These are phyloP conservation scores for Ochromonas danica DNA, from an alignment of 108 stramenopile genomes.

Conservation along the genomic window DNA sequence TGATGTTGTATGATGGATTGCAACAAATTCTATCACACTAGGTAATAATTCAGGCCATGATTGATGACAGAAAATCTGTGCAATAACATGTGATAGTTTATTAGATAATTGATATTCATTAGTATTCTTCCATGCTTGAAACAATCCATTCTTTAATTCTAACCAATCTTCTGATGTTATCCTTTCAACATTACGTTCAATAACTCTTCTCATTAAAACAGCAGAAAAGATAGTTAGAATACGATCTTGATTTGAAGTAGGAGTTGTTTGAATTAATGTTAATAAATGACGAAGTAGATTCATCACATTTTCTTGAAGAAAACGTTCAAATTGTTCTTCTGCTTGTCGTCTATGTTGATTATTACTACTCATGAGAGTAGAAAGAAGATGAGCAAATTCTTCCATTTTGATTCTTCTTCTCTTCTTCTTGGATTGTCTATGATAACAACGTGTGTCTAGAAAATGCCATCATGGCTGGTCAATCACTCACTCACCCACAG, in stretches of 20 bases:
- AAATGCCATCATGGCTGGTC: no score
- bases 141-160: background rate
- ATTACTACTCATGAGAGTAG: background rate
- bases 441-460: no score
- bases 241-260: no score
- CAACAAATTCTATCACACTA: background rate
- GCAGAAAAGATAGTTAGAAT: background rate
- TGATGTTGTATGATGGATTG: background rate
- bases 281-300: no score
- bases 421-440: no score
- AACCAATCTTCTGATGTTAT: background rate
- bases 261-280: no score
- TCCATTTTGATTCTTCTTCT: no score
- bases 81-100: conserved; percentile 8
- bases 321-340: background rate
- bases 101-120: background rate
- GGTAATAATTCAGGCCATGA: conserved; percentile 11
- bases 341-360: background rate
- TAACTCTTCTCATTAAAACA: background rate
- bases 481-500: no score
- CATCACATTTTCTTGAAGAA: no score
- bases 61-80: background rate
- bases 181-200: background rate
- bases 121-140: background rate
- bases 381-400: background rate